Percentiles rank a stretch among this genome's conserved stretches.
Conservation (phyloP, 345 rosid genomes). For the Eucalyptus sideroxylon region DNA sequence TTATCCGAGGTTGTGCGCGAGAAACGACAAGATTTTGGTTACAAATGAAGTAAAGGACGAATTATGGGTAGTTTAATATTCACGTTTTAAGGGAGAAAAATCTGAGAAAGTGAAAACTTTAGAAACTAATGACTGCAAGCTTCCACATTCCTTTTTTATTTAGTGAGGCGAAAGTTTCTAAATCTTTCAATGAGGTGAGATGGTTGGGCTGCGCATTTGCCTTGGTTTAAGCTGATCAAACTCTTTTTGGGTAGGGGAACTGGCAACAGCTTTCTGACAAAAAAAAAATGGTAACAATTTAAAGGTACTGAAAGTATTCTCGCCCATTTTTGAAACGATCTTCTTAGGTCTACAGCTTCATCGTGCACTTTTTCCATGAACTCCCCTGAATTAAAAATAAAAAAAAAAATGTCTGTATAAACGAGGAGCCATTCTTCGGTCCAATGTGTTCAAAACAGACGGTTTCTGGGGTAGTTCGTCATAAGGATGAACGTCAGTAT, state of each 20-base stretch:
- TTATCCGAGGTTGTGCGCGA: neutral
- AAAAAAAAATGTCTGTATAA: neutral
- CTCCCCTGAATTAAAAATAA: neutral
- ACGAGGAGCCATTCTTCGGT: neutral
- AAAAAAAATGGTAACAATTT: neutral
- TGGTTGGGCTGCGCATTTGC: neutral
- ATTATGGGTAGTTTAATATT: neutral
- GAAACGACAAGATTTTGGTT: neutral
- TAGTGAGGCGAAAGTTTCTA: neutral
- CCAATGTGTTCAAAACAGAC: neutral
- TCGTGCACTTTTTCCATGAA: neutral
- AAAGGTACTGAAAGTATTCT: neutral
- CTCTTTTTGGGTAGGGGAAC: neutral
- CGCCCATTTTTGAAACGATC: neutral
- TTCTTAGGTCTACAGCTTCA: neutral
- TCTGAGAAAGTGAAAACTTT: neutral
- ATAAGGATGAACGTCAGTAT: neutral
- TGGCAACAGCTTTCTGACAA: neutral
- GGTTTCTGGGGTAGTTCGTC: neutral
- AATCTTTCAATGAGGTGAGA: neutral
- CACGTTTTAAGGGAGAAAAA: neutral
- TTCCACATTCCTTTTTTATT: neutral
- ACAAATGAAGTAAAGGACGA: neutral
- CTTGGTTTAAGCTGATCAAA: neutral
- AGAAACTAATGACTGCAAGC: neutral